phyloP scores from a whole-genome alignment of 179 eudicot genomes.

The Heliamphora pulchella region DNA sequence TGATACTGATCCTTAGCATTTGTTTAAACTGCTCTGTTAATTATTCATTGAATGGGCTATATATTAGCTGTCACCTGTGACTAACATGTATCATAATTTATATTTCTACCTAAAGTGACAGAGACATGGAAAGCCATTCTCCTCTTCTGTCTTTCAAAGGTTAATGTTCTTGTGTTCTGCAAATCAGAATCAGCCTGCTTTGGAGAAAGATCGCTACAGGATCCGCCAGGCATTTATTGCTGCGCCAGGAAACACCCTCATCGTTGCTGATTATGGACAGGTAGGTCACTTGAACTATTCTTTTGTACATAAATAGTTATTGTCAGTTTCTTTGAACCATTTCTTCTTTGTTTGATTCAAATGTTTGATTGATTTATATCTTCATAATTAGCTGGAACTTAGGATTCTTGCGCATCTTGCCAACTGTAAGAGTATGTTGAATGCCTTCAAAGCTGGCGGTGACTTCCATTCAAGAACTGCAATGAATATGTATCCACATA shows the following conservation, averaged over 20 bases:
- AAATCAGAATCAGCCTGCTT: conserved; percentile 90
- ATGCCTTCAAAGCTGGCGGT: conserved; percentile 93
- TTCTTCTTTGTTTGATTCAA: no score
- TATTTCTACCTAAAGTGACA: background rate
- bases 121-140: conserved; percentile 7
- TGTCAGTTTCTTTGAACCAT: no score
- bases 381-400: conserved; percentile 65
- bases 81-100: background rate
- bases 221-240: conserved; percentile 95
- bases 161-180: conserved; percentile 3
- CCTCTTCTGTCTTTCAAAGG: background rate
- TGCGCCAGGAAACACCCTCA: conserved; percentile 78
- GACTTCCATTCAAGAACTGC: conserved; percentile 99
- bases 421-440: conserved; percentile 92
- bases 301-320: background rate
- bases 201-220: conserved; percentile 96
- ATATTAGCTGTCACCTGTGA: background rate
- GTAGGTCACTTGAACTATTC: conserved; percentile 20
- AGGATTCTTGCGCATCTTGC: conserved; percentile 98
- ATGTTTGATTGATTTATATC: no score
- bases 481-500: conserved; percentile 97
- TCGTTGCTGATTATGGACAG: conserved; percentile 99
- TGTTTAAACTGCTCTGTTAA: background rate
- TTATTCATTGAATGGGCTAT: background rate
- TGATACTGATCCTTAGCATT: background rate